phyloP scores from a whole-genome alignment of 495 filamentous ascomycete species.

The Aspergillus coremiiformis region DNA sequence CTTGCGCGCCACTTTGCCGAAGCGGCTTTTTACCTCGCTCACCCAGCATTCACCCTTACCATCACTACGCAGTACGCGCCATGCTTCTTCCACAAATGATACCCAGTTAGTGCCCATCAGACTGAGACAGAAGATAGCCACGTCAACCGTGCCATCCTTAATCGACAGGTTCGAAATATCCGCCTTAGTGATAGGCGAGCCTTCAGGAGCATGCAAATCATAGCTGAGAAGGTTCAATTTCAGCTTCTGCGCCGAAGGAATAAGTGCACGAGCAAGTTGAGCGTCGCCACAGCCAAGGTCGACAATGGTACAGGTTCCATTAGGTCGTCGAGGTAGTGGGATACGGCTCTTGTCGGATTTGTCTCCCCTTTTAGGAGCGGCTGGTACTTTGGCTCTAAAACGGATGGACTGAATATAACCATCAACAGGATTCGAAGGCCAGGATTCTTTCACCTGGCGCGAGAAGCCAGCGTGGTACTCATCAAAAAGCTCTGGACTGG shows the following conservation, averaged over 20 bases:
- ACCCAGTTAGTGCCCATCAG: slow-evolving; percentile 99
- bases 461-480: slow-evolving; percentile 96
- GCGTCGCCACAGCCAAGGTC: slow-evolving; percentile 83
- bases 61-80: slow-evolving; percentile 62
- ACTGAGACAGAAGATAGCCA: slow-evolving; percentile 89
- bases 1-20: slow-evolving; percentile 56
- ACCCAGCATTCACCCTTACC: slow-evolving; percentile 96
- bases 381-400: slow-evolving; percentile 40
- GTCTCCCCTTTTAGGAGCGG: slow-evolving; percentile 26
- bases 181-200: slow-evolving; percentile 67
- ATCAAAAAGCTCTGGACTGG: slow-evolving; percentile 80
- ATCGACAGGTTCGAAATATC: slow-evolving; percentile 82
- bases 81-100: slow-evolving; percentile 91
- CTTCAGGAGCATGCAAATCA: slow-evolving; percentile 55
- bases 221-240: slow-evolving; percentile 60
- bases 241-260: slow-evolving; percentile 50
- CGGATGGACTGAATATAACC: slow-evolving; percentile 65
- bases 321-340: slow-evolving; percentile 42
- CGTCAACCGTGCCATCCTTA: slow-evolving; percentile 61
- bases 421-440: slow-evolving; percentile 93
- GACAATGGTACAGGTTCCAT: slow-evolving; percentile 65
- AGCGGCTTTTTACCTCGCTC: slow-evolving; percentile 90
- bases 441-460: slow-evolving; percentile 77
- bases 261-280: slow-evolving; percentile 53
- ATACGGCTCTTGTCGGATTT: slow-evolving; percentile 23